Conservation (phyloP, 2,329 filamentous ascomycete species). For the Venturiaceae sp. region DNA sequence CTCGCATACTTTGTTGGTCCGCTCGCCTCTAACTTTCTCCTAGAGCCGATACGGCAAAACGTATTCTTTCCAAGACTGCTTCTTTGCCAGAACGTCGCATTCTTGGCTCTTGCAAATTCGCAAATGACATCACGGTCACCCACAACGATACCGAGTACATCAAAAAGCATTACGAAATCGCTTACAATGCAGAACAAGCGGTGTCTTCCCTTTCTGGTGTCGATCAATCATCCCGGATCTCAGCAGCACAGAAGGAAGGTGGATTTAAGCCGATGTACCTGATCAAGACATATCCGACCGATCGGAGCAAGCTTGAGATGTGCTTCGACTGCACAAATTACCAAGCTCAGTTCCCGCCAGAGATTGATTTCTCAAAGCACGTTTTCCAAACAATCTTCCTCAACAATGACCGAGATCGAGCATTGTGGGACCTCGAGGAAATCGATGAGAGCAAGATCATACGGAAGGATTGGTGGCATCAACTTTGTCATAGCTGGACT, state of each 20-base stretch:
- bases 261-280: constrained; percentile 56
- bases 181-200: constrained; percentile 40
- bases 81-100: constrained; percentile 55
- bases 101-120: constrained; percentile 60
- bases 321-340: constrained; percentile 70
- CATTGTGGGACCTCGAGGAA: constrained; percentile 50
- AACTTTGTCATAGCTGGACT: constrained; percentile 53
- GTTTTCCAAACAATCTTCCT: constrained; percentile 64
- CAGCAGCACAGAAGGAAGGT: constrained; percentile 31
- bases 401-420: constrained; percentile 43
- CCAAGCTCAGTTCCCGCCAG: constrained; percentile 57
- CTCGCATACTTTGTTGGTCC: neutral
- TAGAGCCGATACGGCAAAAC: constrained; percentile 45
- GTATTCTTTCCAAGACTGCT: constrained; percentile 47
- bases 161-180: constrained; percentile 57
- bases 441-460: constrained; percentile 53
- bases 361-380: constrained; percentile 46
- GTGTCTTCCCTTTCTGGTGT: constrained; percentile 29
- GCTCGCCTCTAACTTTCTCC: neutral
- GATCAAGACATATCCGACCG: constrained; percentile 46
- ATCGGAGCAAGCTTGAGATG: constrained; percentile 48
- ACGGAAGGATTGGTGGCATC: constrained; percentile 57
- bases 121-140: constrained; percentile 62
- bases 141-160: constrained; percentile 58
- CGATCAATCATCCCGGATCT: constrained; percentile 31